Evolutionary conservation across 495 filamentous ascomycete genomes (phyloP), one percentile per base, ranked within the genome.

Genomic region (Neurospora africana): DNA sequence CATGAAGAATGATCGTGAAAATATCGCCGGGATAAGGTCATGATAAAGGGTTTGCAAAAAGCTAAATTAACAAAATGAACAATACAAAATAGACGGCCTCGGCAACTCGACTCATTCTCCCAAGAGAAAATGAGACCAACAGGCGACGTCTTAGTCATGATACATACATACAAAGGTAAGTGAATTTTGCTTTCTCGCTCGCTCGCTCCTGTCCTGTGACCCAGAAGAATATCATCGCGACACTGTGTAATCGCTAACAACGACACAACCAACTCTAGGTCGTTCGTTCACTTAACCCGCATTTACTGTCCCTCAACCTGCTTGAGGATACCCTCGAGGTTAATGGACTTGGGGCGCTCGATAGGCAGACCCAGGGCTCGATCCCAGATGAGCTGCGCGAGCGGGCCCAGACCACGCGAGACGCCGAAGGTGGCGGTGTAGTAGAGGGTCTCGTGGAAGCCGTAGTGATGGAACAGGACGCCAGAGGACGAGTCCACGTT

Each of bases 341-440:
- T 93, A 80, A 98, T 95, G 82, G 93, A 97, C 90, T 99, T 99
- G 44, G 95, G 95, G 75, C 95, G 84, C 89, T 99, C 95, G 81
- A 99, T 99, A n/a, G 95, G 95, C 77, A 98, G 83, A 33, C 95
- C 95, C 71, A 99, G 82, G 19, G 93, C 95, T 8, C 95, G 88
- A 82, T 98, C 95, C 95, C 95, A 98, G 79, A 99, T 91, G 73
- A 99, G 84, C 82, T 99, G 95, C 67, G 93, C 93, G 27, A 99
- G 84, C 33, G 95, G 95, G 11, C 95, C 95, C 37, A 99, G 82
- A 17, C 95, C 94, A 79, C 95, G 87, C 76, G 90, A 93, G 44
- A 99, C 95, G 76, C 95, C 95, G 74, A 99, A 99, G 8, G 94
- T 97, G 27, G 93, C 95, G 19, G 95, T 99, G 81, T 99, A 99